Evolutionary conservation across 2,329 filamentous ascomycete species (phyloP).

Genomic region (Alternaria incomplexa): DNA sequence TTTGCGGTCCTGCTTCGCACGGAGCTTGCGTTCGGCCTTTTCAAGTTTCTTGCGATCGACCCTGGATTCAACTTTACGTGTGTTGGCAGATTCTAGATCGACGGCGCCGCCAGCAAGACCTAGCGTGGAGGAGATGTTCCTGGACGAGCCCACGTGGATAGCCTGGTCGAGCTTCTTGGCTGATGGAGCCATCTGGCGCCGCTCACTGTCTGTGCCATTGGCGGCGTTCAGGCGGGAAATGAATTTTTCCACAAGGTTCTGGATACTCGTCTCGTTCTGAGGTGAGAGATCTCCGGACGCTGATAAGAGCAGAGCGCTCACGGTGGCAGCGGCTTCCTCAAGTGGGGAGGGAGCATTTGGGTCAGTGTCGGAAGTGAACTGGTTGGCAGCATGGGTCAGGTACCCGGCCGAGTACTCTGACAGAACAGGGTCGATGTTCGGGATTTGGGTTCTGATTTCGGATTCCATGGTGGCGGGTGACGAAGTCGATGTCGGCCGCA

Average conservation of each 20-base stretch:
- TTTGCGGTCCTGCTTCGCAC: constrained; percentile 98
- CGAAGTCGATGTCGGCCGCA: constrained; percentile 16
- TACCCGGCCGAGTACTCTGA: constrained; percentile 95
- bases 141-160: constrained; percentile 90
- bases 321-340: constrained; percentile 79
- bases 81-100: constrained; percentile 91
- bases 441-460: constrained; percentile 83
- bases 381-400: constrained; percentile 87
- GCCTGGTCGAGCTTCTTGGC: constrained; percentile 90
- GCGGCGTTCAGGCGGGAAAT: constrained; percentile 78
- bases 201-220: constrained; percentile 71
- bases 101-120: constrained; percentile 84
- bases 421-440: constrained; percentile 85
- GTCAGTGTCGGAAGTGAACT: constrained; percentile 77
- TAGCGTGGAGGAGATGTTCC: constrained; percentile 95
- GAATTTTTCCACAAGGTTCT: constrained; percentile 86
- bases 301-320: constrained; percentile 89
- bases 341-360: constrained; percentile 74
- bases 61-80: constrained; percentile 93
- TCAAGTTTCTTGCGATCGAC: constrained; percentile 99
- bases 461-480: constrained; percentile 71
- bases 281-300: constrained; percentile 83
- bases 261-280: constrained; percentile 77
- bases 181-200: constrained; percentile 72
- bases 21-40: constrained; percentile 97